Conservation (phyloP, 768 basidiomycete genomes). For the Cubamyces lactineus region DNA sequence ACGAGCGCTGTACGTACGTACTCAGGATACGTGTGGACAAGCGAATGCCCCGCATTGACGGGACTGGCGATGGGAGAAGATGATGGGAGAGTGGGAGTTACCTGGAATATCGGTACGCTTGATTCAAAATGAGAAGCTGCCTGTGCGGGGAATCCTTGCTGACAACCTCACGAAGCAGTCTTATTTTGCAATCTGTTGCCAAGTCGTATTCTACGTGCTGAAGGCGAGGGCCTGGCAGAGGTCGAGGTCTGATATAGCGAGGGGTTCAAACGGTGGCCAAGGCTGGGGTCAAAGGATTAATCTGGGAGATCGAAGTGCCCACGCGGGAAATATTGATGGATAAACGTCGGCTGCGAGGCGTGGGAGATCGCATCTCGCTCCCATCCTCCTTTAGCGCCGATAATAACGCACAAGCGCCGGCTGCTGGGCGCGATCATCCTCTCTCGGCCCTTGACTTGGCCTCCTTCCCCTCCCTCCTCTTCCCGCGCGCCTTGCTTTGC, state of each 20-base stretch:
- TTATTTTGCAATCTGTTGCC: too few relatives aligned
- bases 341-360: constrained; percentile 11
- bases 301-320: constrained; percentile 2
- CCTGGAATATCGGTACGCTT: neutral
- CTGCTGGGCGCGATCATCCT: too few relatives aligned
- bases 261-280: neutral
- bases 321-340: neutral
- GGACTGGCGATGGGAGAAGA: neutral
- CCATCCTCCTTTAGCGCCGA: neutral
- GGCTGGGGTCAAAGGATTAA: neutral
- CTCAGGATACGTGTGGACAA: neutral
- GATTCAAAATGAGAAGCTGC: neutral
- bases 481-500: constrained; percentile 16
- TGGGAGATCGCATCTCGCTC: constrained; percentile 3
- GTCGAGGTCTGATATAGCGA: neutral
- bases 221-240: too few relatives aligned
- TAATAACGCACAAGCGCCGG: too few relatives aligned
- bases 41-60: constrained; percentile 2
- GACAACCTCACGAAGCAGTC: neutral
- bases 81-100: constrained; percentile 7
- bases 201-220: too few relatives aligned
- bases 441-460: neutral
- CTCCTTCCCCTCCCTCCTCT: neutral
- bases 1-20: neutral
- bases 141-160: constrained; percentile 1